Percentiles rank a stretch among this genome's conserved stretches.
Conservation (phyloP, 495 filamentous ascomycete genomes). For the Thermothielavioides terrestris region DNA sequence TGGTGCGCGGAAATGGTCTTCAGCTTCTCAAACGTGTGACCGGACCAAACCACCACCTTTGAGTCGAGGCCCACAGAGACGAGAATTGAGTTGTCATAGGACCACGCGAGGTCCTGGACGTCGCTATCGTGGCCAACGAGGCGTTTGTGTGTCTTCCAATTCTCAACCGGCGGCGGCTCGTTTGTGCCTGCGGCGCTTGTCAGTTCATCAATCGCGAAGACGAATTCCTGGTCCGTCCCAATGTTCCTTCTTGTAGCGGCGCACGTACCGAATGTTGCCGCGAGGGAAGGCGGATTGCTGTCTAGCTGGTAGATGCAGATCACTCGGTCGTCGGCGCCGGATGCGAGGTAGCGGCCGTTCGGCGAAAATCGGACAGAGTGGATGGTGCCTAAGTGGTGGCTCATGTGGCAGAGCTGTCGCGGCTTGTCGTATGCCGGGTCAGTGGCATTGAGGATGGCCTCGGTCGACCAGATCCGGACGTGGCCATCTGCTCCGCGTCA, state of each 20-base stretch:
- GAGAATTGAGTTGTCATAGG: conserved; percentile 87
- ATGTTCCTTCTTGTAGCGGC: too few relatives aligned
- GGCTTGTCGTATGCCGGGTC: conserved; percentile 65
- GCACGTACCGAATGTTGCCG: conserved; percentile 68
- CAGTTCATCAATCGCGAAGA: conserved; percentile 12
- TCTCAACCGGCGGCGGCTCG: conserved; percentile 87
- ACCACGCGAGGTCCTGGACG: conserved; percentile 97
- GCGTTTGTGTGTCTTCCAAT: conserved; percentile 89
- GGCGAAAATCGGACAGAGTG: conserved; percentile 93
- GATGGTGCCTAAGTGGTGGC: conserved; percentile 95
- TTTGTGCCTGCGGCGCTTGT: conserved; percentile 57
- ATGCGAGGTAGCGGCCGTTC: conserved; percentile 87
- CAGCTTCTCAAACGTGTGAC: conserved; percentile 93
- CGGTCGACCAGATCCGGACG: conserved; percentile 94
- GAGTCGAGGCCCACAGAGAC: conserved; percentile 96
- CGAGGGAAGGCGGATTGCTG: conserved; percentile 62
- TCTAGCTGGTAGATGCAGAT: conserved; percentile 94
- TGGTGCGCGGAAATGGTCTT: conserved; percentile 86
- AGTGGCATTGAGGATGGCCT: conserved; percentile 74
- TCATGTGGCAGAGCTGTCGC: conserved; percentile 92
- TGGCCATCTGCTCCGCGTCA: conserved; percentile 59
- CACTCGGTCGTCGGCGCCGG: conserved; percentile 95
- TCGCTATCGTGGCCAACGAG: conserved; percentile 97
- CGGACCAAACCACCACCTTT: conserved; percentile 96
- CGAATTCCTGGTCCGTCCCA: not conserved